Evolutionary conservation across 495 filamentous ascomycete genomes (phyloP).

Genomic region (Aspergillus bertholletiae): DNA sequence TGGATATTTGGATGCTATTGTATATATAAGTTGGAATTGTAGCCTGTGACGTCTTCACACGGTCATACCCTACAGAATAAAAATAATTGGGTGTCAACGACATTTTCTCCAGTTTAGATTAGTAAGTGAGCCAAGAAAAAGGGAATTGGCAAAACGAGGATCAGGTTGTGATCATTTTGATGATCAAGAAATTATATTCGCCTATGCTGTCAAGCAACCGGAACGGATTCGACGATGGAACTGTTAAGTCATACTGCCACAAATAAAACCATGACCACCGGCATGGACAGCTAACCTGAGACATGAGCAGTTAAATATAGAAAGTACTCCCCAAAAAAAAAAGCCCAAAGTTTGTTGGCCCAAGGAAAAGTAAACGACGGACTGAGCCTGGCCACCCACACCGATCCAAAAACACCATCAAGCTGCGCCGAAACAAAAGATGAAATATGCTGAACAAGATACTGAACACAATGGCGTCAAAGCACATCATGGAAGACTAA

Average conservation of each 20-base stretch:
- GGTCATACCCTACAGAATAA: slow-evolving; percentile 1
- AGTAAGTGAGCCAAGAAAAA: neutral
- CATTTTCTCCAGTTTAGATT: neutral
- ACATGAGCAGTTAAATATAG: neutral
- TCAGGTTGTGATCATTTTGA: neutral
- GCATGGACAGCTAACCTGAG: neutral
- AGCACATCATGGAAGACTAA: slow-evolving; percentile 12
- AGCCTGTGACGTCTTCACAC: slow-evolving; percentile 6
- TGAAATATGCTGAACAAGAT: neutral
- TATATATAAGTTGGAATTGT: neutral
- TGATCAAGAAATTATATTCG: neutral
- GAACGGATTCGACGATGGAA: neutral
- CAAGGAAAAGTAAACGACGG: neutral
- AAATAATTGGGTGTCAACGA: neutral
- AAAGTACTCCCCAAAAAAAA: neutral
- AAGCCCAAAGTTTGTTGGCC: neutral
- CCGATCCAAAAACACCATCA: slow-evolving; percentile 7
- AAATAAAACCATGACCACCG: neutral
- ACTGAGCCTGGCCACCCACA: neutral
- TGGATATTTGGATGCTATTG: too few relatives aligned
- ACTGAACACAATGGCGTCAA: slow-evolving; percentile 6
- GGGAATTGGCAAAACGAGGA: neutral
- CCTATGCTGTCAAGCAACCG: neutral
- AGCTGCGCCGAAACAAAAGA: neutral
- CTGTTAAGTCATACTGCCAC: neutral